Evolutionary conservation across 371 early-diverging fungal species (phyloP).

Genomic region (Mortierella sp.): DNA sequence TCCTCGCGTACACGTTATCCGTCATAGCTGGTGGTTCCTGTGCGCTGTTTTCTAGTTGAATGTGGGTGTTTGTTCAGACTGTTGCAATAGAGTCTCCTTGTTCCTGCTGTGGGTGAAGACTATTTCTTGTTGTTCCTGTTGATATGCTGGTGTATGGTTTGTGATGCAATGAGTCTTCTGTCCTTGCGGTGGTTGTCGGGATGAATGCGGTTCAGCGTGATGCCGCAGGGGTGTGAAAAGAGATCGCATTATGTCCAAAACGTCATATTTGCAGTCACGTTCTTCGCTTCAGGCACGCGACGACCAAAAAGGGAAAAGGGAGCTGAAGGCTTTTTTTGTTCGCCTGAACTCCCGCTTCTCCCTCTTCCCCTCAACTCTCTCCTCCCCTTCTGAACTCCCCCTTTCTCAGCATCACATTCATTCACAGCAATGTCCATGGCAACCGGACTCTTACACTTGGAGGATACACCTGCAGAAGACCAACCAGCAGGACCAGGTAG

Average conservation of each 20-base stretch:
- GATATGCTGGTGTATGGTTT: background rate
- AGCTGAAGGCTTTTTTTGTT: background rate
- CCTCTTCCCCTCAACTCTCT: background rate
- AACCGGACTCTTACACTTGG: background rate
- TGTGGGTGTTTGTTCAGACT: background rate
- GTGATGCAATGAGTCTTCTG: background rate
- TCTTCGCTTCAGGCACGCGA: background rate
- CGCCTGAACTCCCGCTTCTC: background rate
- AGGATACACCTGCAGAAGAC: background rate
- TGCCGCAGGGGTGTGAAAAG: background rate
- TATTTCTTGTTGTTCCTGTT: background rate
- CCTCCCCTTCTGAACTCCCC: background rate
- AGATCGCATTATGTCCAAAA: background rate
- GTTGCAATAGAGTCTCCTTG: background rate
- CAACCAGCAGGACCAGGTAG: background rate
- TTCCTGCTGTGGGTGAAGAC: background rate
- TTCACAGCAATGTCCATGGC: background rate
- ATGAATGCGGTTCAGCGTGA: background rate
- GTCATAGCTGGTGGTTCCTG: constrained; percentile 21
- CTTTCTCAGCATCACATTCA: background rate
- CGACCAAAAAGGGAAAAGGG: background rate
- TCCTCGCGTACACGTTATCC: constrained; percentile 27
- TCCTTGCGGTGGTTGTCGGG: constrained; percentile 3
- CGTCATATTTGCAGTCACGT: constrained; percentile 5
- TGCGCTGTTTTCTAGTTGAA: background rate